A percentile compares a stretch with the other conserved stretches of the same genome.
Evolutionary conservation across 257 asterid species (phyloP).

Genomic region (Petunia secreta): DNA sequence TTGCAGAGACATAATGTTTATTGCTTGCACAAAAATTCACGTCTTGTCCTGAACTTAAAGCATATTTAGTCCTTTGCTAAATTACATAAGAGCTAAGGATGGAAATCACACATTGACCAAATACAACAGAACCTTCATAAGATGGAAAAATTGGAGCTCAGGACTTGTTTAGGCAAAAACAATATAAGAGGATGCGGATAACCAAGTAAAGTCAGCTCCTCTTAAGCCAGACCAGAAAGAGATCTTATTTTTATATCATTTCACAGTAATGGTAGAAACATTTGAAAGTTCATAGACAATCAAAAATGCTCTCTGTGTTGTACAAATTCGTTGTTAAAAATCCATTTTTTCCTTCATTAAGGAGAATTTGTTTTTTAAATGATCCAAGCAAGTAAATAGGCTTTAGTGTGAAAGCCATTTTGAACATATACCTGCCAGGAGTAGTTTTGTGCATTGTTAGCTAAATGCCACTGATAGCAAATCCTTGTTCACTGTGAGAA

Average conservation of each 20-base stretch:
- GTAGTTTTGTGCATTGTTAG: neutral
- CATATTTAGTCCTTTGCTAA: neutral
- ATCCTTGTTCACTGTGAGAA: neutral
- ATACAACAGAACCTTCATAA: slow-evolving; percentile 6
- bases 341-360: neutral
- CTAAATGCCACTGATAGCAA: neutral
- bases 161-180: neutral
- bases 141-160: neutral
- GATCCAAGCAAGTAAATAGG: neutral
- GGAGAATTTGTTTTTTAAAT: neutral
- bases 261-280: neutral
- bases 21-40: neutral
- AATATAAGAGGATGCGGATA: neutral
- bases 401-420: neutral
- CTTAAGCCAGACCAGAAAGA: neutral
- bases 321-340: neutral
- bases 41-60: neutral
- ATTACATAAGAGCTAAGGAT: neutral
- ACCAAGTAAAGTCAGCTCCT: slow-evolving; percentile 17
- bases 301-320: neutral
- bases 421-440: neutral
- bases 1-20: neutral
- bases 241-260: neutral
- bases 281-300: neutral
- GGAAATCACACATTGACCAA: neutral